Evolutionary conservation across 768 basidiomycete species (phyloP), one percentile per base, ranked within the genome.

Genomic region (Suillus sp.): DNA sequence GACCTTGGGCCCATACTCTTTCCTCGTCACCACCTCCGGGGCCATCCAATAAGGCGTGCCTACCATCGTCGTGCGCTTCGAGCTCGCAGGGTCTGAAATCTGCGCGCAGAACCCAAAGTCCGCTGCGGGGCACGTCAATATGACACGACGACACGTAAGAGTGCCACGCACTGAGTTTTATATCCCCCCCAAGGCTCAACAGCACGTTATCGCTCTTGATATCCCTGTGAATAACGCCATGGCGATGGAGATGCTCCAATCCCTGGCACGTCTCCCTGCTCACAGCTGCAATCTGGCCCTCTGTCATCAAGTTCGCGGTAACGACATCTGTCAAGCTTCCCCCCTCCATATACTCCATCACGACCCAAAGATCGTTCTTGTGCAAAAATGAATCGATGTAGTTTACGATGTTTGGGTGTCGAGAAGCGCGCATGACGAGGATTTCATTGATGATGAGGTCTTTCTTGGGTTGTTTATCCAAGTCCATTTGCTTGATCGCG

Each of bases 281-380:
- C 37, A 99, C 97, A 4, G 96, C 97, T 0, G 97, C 95, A 66
- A 99, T 99, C 80, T 99, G 97, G 1, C 96, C 97, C 75, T 99
- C 97, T 0, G 92, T 95, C 95, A 99, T 99, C 71, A 97, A 78
- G 67, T 90, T 90, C 48, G 85, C 87, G 4, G 89, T 90, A 47
- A 91, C 95, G 65, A 99, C 95, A 72, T 99, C 96, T 5, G 96
- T 99, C 50, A 98, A 79, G 35, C 87, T 90, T 38, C 94, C 93
- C 45, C 96, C 96, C 78, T 98, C 96, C 96, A 99, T 99, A 78
- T 96, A 98, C 79, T 98, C 97, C 97, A 99, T 99, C 62, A 99
- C 95, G 43, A 99, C 95, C 97, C 97, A 99, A 4, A 99, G 83
- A 72, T 99, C 97, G 75, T 96, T 97, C 83, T 93, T 95, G 82